Conservation (phyloP, 2,329 filamentous ascomycete genomes). For the Pseudocercospora cruenta region DNA sequence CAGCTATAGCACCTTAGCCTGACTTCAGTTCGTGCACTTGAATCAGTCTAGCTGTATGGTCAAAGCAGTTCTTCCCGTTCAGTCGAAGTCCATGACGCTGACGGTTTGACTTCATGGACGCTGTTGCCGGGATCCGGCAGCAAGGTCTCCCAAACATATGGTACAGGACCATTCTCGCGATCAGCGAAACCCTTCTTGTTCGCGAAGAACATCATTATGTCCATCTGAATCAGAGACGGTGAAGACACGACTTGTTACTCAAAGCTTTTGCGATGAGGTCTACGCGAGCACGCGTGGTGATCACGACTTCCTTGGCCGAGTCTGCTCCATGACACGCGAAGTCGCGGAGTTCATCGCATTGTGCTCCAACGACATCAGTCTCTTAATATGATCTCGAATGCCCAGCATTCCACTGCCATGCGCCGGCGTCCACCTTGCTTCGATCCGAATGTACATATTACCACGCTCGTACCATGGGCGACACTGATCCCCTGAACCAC, state of each 20-base stretch:
- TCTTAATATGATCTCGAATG: not conserved
- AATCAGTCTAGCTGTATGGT: not conserved
- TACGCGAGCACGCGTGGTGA: not conserved
- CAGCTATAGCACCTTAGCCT: not conserved
- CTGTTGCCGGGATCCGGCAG: not conserved
- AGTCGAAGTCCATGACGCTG: not conserved
- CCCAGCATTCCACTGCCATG: conserved; percentile 19
- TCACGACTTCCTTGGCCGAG: not conserved
- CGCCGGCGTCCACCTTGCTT: conserved; percentile 18
- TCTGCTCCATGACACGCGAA: not conserved
- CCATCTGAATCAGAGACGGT: not conserved
- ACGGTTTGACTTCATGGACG: not conserved
- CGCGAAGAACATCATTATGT: too few relatives aligned
- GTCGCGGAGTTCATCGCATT: not conserved
- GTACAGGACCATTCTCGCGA: too few relatives aligned
- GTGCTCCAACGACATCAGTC: not conserved
- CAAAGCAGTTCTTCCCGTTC: not conserved
- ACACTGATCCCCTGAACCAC: conserved; percentile 18
- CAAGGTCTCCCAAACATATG: not conserved
- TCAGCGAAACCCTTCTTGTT: too few relatives aligned
- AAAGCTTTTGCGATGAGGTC: not conserved
- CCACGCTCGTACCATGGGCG: conserved; percentile 13
- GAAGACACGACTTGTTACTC: not conserved
- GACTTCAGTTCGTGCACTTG: not conserved
- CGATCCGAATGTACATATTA: conserved; percentile 12